Percentiles rank a stretch among this genome's conserved stretches.
Conservation (phyloP, 306 rosid species). For the Casuarina cunninghamiana region DNA sequence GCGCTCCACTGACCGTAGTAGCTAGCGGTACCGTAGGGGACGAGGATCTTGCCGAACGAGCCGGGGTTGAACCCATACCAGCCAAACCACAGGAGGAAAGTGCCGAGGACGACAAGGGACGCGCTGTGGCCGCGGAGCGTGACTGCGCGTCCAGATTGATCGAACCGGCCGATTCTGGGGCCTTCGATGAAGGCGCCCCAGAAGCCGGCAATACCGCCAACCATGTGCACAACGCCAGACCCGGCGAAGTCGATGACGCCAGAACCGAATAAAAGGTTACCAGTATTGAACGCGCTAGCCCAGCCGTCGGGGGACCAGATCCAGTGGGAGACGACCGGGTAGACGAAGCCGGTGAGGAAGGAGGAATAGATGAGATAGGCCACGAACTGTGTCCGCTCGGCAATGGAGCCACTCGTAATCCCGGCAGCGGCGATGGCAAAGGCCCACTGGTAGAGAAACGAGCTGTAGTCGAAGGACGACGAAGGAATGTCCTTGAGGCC, state of each 20-base stretch:
- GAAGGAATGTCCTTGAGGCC: constrained; percentile 56
- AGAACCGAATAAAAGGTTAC: constrained; percentile 41
- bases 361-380: constrained; percentile 81
- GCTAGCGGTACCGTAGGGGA: constrained; percentile 34
- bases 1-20: constrained; percentile 91
- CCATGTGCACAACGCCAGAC: constrained; percentile 91
- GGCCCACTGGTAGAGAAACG: constrained; percentile 93
- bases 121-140: constrained; percentile 76
- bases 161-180: constrained; percentile 81
- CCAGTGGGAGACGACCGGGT: constrained; percentile 93
- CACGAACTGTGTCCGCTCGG: constrained; percentile 87
- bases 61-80: constrained; percentile 99
- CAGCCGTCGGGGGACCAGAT: constrained; percentile 86
- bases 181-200: constrained; percentile 93
- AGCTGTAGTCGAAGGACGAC: constrained; percentile 36
- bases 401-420: constrained; percentile 86
- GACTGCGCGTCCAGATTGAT: constrained; percentile 49
- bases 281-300: constrained; percentile 49
- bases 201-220: constrained; percentile 81
- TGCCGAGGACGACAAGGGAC: constrained; percentile 65
- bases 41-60: constrained; percentile 60
- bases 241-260: constrained; percentile 94
- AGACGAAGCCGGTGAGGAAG: constrained; percentile 85
- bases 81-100: constrained; percentile 92
- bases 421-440: constrained; percentile 98